Conservation (phyloP, 2,329 filamentous ascomycete genomes). For the Fusarium sp. region DNA sequence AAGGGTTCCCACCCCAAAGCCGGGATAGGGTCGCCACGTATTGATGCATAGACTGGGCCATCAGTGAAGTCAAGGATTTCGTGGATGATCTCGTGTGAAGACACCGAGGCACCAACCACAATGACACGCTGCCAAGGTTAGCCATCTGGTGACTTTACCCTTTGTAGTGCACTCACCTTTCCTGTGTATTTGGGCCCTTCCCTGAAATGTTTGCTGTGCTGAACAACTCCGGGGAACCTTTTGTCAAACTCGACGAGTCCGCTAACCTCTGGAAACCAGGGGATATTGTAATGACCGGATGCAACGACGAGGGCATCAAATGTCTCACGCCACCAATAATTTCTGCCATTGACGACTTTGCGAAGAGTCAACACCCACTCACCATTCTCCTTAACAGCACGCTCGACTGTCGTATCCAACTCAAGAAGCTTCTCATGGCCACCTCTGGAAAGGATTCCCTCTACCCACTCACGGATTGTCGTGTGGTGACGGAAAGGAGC, state of each 20-base stretch:
- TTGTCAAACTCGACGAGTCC: constrained; percentile 18
- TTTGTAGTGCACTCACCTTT: constrained; percentile 1
- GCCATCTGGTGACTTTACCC: accelerated
- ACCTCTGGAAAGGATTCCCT: constrained; percentile 14
- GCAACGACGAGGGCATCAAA: constrained; percentile 33
- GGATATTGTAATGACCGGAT: constrained; percentile 28
- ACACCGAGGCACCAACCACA: constrained; percentile 29
- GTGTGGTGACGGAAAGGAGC: constrained; percentile 19
- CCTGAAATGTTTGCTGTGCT: constrained; percentile 32
- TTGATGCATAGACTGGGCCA: constrained; percentile 15
- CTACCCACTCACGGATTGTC: constrained; percentile 23
- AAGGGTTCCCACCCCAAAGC: constrained; percentile 28
- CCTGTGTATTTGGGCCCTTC: background rate
- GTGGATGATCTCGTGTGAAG: constrained; percentile 23
- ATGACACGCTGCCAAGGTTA: constrained; percentile 19
- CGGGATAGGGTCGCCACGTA: constrained; percentile 15
- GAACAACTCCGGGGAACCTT: background rate
- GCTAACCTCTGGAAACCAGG: constrained; percentile 24
- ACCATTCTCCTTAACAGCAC: constrained; percentile 4
- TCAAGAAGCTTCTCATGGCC: constrained; percentile 14
- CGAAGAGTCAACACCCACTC: constrained; percentile 24
- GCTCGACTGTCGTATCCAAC: constrained; percentile 16
- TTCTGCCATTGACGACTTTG: constrained; percentile 13
- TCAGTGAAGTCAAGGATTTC: constrained; percentile 18
- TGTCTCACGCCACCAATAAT: constrained; percentile 29